Percentiles rank a stretch among this genome's conserved stretches.
These are phyloP conservation scores for Hymenochaete sp. DNA, from an alignment of 1,284 basidiomycete species.

Conservation along the genomic window DNA sequence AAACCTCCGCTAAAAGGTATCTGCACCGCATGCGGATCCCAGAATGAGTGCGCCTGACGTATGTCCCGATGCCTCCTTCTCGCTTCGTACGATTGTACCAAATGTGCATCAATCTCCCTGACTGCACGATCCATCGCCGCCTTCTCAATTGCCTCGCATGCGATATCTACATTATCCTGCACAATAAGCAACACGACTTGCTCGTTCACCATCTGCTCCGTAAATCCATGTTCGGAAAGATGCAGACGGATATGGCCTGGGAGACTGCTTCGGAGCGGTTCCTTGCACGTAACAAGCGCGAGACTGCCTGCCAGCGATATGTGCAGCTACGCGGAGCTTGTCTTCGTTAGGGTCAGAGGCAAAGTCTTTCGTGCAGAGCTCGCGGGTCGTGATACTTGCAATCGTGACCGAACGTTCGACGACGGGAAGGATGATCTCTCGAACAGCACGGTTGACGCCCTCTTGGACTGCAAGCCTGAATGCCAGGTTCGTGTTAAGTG, in stretches of 20 bases:
- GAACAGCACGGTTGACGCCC: slow-evolving; percentile 90
- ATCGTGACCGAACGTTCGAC: slow-evolving; percentile 99
- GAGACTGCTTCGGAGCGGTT: slow-evolving; percentile 90
- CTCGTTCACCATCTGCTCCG: slow-evolving; percentile 67
- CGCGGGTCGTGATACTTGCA: slow-evolving; percentile 94
- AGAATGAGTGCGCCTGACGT: slow-evolving; percentile 71
- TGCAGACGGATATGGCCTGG: slow-evolving; percentile 81
- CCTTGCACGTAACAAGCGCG: slow-evolving; percentile 97
- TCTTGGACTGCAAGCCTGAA: slow-evolving; percentile 91
- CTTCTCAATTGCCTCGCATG: slow-evolving; percentile 92
- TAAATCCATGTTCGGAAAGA: slow-evolving; percentile 80
- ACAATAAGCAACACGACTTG: slow-evolving; percentile 75
- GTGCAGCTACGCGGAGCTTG: slow-evolving; percentile 86
- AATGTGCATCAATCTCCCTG: slow-evolving; percentile 90
- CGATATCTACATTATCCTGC: slow-evolving; percentile 89
- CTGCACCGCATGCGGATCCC: slow-evolving; percentile 70
- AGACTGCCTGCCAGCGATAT: slow-evolving; percentile 94
- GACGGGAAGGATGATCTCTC: slow-evolving; percentile 97
- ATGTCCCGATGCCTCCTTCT: slow-evolving; percentile 84
- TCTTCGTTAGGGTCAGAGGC: slow-evolving; percentile 90
- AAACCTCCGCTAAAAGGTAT: slow-evolving; percentile 73
- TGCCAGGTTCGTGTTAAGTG: slow-evolving; percentile 68
- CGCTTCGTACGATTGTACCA: slow-evolving; percentile 74
- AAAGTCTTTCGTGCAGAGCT: slow-evolving; percentile 95
- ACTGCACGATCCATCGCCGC: slow-evolving; percentile 97